Conservation (phyloP, 169 alveolate species). For the Amoebophrya sp. region DNA sequence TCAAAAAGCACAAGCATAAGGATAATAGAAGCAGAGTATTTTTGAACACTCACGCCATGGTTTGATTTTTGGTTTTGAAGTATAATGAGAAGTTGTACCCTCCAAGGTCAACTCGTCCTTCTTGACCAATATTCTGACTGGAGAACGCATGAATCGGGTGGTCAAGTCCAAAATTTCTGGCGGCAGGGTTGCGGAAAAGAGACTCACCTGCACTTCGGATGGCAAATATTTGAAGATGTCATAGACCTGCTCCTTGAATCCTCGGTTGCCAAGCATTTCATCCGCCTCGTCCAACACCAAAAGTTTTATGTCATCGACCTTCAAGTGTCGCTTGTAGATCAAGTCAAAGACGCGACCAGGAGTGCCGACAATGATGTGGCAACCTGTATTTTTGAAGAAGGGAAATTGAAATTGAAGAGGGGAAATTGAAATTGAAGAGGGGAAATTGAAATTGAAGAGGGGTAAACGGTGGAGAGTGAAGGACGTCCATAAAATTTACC, state of each 20-base stretch:
- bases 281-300: conserved; percentile 95
- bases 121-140: conserved; percentile 91
- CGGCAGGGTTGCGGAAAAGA: conserved; percentile 96
- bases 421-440: too few relatives aligned
- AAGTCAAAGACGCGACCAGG: conserved; percentile 98
- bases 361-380: conserved; percentile 97
- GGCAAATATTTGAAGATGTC: conserved; percentile 75
- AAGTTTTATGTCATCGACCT: conserved; percentile 75
- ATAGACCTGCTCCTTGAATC: conserved; percentile 79
- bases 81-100: too few relatives aligned
- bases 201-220: conserved; percentile 54
- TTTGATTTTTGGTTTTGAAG: background rate
- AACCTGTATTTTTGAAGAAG: too few relatives aligned
- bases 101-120: conserved; percentile 94
- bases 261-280: conserved; percentile 89
- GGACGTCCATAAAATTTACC: too few relatives aligned
- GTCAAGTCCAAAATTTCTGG: conserved; percentile 89
- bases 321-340: conserved; percentile 68
- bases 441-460: too few relatives aligned
- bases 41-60: too few relatives aligned
- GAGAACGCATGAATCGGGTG: conserved; percentile 90
- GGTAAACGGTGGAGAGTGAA: too few relatives aligned
- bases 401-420: too few relatives aligned
- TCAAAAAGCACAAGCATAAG: background rate
- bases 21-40: background rate